phyloP scores from a whole-genome alignment of 1,284 basidiomycete species.

The Boletus smithii region DNA sequence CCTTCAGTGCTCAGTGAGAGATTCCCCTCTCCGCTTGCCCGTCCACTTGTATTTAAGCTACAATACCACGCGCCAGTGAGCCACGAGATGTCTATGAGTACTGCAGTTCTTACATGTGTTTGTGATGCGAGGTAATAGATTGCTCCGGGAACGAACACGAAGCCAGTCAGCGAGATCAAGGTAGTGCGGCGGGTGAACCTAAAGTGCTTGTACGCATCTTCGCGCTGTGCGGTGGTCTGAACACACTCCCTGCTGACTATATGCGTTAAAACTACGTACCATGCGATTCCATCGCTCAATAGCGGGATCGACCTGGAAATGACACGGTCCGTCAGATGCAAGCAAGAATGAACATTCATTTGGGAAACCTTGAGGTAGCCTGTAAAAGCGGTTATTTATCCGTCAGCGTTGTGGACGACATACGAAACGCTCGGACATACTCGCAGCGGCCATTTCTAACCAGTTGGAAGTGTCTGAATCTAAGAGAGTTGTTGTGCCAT shows the following conservation, averaged over 20 bases:
- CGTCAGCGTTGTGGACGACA: constrained; percentile 11
- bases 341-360: neutral
- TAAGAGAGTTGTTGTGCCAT: constrained; percentile 31
- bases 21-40: constrained; percentile 44
- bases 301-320: constrained; percentile 67
- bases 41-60: constrained; percentile 50
- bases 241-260: neutral
- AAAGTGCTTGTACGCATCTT: constrained; percentile 77
- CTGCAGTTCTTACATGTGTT: constrained; percentile 35
- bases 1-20: constrained; percentile 32
- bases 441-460: constrained; percentile 31
- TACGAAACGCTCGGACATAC: constrained; percentile 21
- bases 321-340: neutral
- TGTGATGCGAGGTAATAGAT: constrained; percentile 39
- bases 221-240: constrained; percentile 53
- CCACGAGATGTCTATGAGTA: neutral
- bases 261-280: constrained; percentile 42
- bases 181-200: constrained; percentile 67
- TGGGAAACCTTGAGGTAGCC: constrained; percentile 29
- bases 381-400: constrained; percentile 10
- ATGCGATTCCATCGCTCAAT: constrained; percentile 78
- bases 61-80: constrained; percentile 9
- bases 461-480: constrained; percentile 11
- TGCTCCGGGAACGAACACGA: constrained; percentile 46
- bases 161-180: constrained; percentile 48